Evolutionary conservation across 768 basidiomycete species (phyloP), one percentile per base, ranked within the genome.

Genomic region (Hortiboletus campestris): DNA sequence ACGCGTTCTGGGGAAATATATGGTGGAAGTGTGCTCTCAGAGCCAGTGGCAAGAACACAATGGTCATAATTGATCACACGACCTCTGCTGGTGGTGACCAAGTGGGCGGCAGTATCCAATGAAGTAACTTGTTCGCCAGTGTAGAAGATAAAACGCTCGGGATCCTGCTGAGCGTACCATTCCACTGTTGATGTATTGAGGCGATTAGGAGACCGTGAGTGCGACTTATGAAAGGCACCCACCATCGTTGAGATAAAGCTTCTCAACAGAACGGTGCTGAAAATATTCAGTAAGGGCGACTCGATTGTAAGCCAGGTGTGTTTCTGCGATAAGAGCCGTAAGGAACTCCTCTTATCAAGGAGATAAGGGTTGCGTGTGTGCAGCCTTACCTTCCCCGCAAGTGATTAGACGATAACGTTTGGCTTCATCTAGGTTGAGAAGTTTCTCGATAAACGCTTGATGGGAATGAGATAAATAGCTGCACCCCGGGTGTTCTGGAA

Each of bases 31-130:
- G 77, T 77, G 1, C 86, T 85, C 22, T 76, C 76, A 1, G 87
- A 89, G 2, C 89, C 89, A 0, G 89, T 89, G 1, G 86, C 84
- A 34, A 91, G 70, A 22, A 89, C 73, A 45, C 85, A 86, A 48
- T 79, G 78, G 63, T 87, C 83, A 63, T 88, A 89, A 46, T 64
- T 56, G 58, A 83, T 67, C 29, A 66, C 69, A 11, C 76, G 72
- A 29, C 74, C 74, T 41, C 75, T 77, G 64, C 72, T 76, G 5
- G 82, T 82, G 29, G 73, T 75, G 2, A 80, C 78, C n/a, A 69
- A 73, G 51, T 79, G 75, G 19, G 72, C 65, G 8, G 64, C 69
- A 1, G 72, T 67, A 51, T 76, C 73, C 38, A 80, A 61, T 22
- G 69, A 67, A 16, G 69, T 73, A 12, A 81, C 79, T 20, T 71